phyloP scores from a whole-genome alignment of 805 yeast genomes.

The Ascoidea rubescens region DNA sequence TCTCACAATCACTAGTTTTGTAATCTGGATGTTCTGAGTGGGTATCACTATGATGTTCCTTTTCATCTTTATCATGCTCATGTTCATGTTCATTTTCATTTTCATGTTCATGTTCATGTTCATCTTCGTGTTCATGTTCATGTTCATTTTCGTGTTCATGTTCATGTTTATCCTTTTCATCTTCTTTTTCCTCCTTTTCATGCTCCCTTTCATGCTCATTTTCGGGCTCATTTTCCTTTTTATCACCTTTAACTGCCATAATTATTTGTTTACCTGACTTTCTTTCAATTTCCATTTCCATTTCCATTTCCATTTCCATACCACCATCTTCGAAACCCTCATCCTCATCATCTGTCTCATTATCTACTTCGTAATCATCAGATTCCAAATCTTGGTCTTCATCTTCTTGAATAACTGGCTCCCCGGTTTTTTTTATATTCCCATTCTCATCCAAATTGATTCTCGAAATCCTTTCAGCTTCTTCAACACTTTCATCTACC shows the following conservation, averaged over 20 bases:
- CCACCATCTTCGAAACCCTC: neutral
- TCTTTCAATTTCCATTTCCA: neutral
- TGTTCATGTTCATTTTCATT: constrained; percentile 4
- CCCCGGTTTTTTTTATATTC: constrained; percentile 11
- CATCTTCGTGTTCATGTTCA: constrained; percentile 3
- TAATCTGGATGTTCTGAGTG: neutral
- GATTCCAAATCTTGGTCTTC: constrained; percentile 15
- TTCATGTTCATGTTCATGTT: constrained; percentile 6
- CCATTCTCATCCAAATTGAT: constrained; percentile 6
- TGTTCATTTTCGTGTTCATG: constrained; percentile 2
- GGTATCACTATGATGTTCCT: neutral
- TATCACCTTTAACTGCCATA: neutral
- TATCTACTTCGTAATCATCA: constrained; percentile 5
- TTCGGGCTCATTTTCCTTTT: no score
- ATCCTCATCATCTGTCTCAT: constrained; percentile 1
- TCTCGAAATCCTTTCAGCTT: constrained; percentile 13
- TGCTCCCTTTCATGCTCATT: no score
- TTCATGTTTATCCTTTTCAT: neutral
- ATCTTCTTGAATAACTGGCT: constrained; percentile 16
- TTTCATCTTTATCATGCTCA: constrained; percentile 4
- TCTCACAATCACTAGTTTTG: neutral
- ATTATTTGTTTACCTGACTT: neutral
- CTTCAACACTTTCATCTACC: constrained; percentile 10
- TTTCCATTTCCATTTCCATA: neutral
- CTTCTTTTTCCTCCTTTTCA: neutral